A percentile compares a stretch with the other conserved stretches of the same genome.
phyloP scores from a whole-genome alignment of 2,329 filamentous ascomycete genomes.

The Pyricularia pennisetigena region DNA sequence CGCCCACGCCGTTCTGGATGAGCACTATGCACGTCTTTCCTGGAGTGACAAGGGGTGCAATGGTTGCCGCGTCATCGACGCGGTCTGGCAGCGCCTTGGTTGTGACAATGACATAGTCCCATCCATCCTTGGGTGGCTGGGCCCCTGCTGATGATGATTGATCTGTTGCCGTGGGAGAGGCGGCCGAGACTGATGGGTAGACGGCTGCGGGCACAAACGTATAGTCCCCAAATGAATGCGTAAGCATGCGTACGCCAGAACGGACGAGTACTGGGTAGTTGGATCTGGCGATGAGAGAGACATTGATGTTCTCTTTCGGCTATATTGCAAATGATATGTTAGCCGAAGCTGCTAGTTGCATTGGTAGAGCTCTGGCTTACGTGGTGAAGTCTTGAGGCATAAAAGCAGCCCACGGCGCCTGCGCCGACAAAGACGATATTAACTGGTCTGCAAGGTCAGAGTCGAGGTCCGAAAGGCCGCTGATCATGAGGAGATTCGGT shows the following conservation, averaged over 20 bases:
- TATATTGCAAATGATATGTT: conserved; percentile 13
- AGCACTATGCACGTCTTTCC: conserved; percentile 47
- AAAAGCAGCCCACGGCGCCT: conserved; percentile 64
- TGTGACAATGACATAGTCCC: conserved; percentile 58
- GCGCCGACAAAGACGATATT: conserved; percentile 60
- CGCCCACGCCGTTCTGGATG: conserved; percentile 63
- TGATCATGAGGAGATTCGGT: neutral
- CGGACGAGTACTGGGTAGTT: conserved; percentile 57
- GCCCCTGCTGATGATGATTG: conserved; percentile 7
- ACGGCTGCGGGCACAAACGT: conserved; percentile 50
- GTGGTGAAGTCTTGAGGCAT: conserved; percentile 56
- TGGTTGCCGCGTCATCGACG: conserved; percentile 49
- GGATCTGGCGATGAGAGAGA: conserved; percentile 64
- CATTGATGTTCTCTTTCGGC: conserved; percentile 41
- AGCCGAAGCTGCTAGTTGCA: neutral
- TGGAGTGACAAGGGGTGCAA: conserved; percentile 48
- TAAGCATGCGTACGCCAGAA: conserved; percentile 54
- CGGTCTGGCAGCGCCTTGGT: conserved; percentile 61
- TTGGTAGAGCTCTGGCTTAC: conserved; percentile 22
- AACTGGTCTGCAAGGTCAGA: conserved; percentile 24
- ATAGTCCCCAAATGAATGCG: conserved; percentile 58
- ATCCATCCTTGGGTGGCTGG: conserved; percentile 9
- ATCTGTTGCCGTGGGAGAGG: conserved; percentile 20
- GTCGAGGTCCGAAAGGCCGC: neutral
- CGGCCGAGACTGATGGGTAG: conserved; percentile 52